phyloP scores from a whole-genome alignment of 2,329 filamentous ascomycete genomes.

The Epichloe gansuensis region DNA sequence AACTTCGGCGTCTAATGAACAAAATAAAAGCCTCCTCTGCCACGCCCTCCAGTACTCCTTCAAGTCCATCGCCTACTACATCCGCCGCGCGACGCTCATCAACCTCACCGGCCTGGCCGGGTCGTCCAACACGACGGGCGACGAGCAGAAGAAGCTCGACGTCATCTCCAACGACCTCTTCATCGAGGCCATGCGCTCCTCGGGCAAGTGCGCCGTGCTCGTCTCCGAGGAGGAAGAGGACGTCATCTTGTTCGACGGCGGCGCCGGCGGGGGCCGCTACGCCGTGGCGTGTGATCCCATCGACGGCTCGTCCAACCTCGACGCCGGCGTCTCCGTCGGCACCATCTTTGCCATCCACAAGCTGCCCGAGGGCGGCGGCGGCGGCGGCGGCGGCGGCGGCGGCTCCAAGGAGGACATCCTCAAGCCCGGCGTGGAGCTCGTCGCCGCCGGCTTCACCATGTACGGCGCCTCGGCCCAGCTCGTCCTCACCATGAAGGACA shows the following conservation, averaged over 20 bases:
- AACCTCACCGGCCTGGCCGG: conserved; percentile 92
- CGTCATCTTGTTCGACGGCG: conserved; percentile 72
- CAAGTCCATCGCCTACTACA: conserved; percentile 99
- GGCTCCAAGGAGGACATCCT: conserved; percentile 74
- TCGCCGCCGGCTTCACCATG: conserved; percentile 98
- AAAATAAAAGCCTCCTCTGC: conserved; percentile 70
- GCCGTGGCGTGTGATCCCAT: conserved; percentile 96
- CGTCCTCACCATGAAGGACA: conserved; percentile 91
- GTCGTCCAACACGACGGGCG: conserved; percentile 87
- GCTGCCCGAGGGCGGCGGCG: conserved; percentile 62
- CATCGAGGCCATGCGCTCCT: conserved; percentile 87
- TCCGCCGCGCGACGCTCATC: conserved; percentile 86
- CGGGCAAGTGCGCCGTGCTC: conserved; percentile 76
- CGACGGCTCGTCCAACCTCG: conserved; percentile 93
- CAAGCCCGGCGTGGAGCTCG: conserved; percentile 77
- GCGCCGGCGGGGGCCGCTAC: conserved; percentile 67
- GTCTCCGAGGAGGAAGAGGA: conserved; percentile 99
- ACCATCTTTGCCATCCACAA: conserved; percentile 96
- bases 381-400: too few species aligned
- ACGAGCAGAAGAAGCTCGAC: conserved; percentile 99
- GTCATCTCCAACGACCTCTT: conserved; percentile 98
- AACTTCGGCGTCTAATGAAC: neutral
- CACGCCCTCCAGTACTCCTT: conserved; percentile 98
- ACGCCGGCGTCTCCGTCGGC: conserved; percentile 93
- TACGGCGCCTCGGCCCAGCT: conserved; percentile 95